These are phyloP conservation scores for Metrosideros polymorpha DNA, from an alignment of 441 rosid genomes.

Conservation along the genomic window DNA sequence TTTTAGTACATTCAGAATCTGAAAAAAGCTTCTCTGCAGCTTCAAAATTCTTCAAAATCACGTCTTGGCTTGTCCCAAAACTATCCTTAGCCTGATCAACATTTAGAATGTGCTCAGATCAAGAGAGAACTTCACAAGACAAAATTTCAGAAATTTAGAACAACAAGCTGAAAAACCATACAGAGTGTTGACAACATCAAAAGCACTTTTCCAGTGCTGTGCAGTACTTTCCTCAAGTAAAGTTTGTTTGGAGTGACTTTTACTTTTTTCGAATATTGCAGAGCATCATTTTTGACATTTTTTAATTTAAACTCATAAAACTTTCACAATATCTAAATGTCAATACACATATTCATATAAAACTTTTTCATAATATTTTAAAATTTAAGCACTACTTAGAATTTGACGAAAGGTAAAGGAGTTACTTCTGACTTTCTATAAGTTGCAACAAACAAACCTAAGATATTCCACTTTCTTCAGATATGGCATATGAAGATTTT, in stretches of 20 bases:
- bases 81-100: slow-evolving; percentile 31
- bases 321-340: neutral
- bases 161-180: neutral
- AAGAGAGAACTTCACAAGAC: neutral
- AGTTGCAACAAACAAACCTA: neutral
- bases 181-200: neutral
- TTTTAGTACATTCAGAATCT: slow-evolving; percentile 47
- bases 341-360: neutral
- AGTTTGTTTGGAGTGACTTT: neutral
- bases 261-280: neutral
- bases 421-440: neutral
- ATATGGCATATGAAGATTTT: neutral
- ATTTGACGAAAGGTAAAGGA: neutral
- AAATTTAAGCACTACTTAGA: neutral
- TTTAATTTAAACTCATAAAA: neutral
- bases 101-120: neutral
- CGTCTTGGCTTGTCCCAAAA: slow-evolving; percentile 17
- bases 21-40: slow-evolving; percentile 32
- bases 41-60: slow-evolving; percentile 24
- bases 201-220: neutral
- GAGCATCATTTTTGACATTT: neutral
- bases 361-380: neutral
- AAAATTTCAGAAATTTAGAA: neutral
- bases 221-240: neutral
- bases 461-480: neutral